Evolutionary conservation across 495 filamentous ascomycete species (phyloP), one percentile per base, ranked within the genome.

Genomic region (Talaromyces trachyspermus): DNA sequence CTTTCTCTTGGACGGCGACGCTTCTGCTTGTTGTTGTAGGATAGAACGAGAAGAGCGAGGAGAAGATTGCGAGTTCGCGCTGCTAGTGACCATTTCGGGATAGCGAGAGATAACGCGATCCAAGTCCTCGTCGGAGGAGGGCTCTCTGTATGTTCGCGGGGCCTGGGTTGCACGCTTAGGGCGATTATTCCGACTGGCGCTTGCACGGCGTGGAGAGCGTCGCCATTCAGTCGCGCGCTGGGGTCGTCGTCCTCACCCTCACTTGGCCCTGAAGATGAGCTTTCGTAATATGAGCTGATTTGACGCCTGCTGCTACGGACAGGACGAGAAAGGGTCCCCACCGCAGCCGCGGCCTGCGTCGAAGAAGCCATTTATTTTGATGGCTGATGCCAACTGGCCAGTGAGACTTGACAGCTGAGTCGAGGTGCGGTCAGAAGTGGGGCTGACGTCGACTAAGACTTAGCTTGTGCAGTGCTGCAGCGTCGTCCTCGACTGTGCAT

Each of bases 141-240:
- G 59, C 49, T 76, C 72, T 3, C 71, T 69, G 53, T 76, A 76
- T 12, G 67, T 64, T 14, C 41, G 48, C 7, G 55, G 63, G 37
- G 51, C 60, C 32, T 59, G 57, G 18, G 53, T 52, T 20, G 63
- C 49, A 36, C 57, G 56, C 43, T 64, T 66, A 9, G 69, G 63
- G 8, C 69, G 68, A 17, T 66, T 49, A 20, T n/a, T n/a, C n/a
- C n/a, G n/a, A n/a, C n/a, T n/a, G n/a, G n/a, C n/a, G n/a, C n/a
- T n/a, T n/a, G n/a, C n/a, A n/a, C n/a, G n/a, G n/a, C n/a, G n/a
- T n/a, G 38, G 33, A 25, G 26, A 22, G 26, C 42, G 42, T 24
- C 27, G 15, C 29, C 27, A 22, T 33, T 18, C 23, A 19, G 44
- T 17, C 15, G 44, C 23, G 26, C n/a, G n/a, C 18, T 11, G 18